Base-by-base conservation (phyloP, 2,329 filamentous ascomycete genomes). In the Tetracladium maxilliforme region DNA sequence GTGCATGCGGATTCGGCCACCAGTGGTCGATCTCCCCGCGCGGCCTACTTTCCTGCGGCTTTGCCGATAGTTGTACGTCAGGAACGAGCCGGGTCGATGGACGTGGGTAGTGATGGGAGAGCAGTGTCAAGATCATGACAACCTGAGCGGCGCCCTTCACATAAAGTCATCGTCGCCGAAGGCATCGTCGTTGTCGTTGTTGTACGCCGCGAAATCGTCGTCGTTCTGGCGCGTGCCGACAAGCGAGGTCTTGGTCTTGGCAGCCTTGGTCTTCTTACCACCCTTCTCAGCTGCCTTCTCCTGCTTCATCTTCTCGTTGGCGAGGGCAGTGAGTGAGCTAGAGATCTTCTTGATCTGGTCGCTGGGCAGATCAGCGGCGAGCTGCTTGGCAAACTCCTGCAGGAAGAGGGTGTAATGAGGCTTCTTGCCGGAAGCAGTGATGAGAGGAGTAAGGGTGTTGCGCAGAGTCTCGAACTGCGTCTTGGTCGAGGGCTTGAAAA, bases 231-330 rank as follows among this genome's bases (percentile, higher is more conserved):
- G 57, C 44, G 53, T 57, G 30, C 79, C 72, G 28, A 80, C 78
- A 24, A 95, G 61, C 6, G 71, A 76, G 11, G 80, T 71, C 72
- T 98, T 98, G 19, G 79, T 92, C 72, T 95, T 95, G 33, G 82
- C 79, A 5, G 86, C 86, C 69, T 95, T 95, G 40, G 64, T 73
- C 72, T 95, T 98, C 79, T 95, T 98, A 43, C 77, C 81, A 27
- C 81, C 75, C 64, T 93, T 94, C 37, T 93, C 83, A 4, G 81
- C 71, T 4, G 77, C 74, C 67, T 95, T 94, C 67, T 98, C 90
- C 52, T 94, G 86, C 62, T 84, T 92, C 77, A 95, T 77, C 67
- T 92, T 94, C 69, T 95, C 90, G 49, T 98, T 98, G 48, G 82
- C 70, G 29, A 93, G 65, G 5, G 84, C 77, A n/a, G 86, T 93